Conservation (phyloP, 2,329 filamentous ascomycete species). For the Sporothrix inflata region DNA sequence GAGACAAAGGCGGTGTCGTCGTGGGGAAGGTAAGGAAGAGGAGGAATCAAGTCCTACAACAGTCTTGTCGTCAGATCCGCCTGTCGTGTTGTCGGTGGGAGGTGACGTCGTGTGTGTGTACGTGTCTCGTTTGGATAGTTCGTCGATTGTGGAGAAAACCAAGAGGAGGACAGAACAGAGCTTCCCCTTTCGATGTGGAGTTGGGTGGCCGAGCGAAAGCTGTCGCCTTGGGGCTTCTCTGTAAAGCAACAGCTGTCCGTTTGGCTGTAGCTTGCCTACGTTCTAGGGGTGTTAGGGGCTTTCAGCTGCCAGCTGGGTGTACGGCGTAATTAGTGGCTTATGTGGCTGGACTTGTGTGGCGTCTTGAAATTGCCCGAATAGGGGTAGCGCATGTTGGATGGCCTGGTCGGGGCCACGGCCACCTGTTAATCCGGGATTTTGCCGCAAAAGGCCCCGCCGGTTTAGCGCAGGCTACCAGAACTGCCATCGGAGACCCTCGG, state of each 20-base stretch:
- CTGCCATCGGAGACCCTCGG: slow-evolving; percentile 23
- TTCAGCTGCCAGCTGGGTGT: neutral
- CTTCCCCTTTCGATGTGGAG: slow-evolving; percentile 7
- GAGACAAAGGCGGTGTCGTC: neutral
- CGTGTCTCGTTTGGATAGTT: slow-evolving; percentile 7
- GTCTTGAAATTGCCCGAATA: neutral
- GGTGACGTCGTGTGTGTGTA: slow-evolving; percentile 4
- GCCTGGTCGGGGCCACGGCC: neutral
- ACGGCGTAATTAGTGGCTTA: neutral
- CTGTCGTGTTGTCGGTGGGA: neutral
- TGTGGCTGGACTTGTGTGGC: slow-evolving; percentile 19
- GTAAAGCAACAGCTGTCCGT: slow-evolving; percentile 22
- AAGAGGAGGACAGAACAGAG: neutral
- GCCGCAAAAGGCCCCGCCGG: slow-evolving; percentile 1
- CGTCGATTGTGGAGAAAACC: slow-evolving; percentile 7
- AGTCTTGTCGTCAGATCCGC: neutral
- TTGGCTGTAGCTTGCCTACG: neutral
- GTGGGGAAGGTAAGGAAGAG: neutral
- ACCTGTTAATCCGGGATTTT: slow-evolving; percentile 7
- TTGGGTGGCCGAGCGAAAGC: slow-evolving; percentile 6
- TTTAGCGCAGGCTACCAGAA: neutral
- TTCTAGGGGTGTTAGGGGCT: neutral
- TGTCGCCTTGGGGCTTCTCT: neutral
- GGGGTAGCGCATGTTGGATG: neutral
- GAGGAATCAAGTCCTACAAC: neutral